These are phyloP conservation scores for Jaltomata sinuosa DNA, from an alignment of 257 asterid species.

Conservation along the genomic window DNA sequence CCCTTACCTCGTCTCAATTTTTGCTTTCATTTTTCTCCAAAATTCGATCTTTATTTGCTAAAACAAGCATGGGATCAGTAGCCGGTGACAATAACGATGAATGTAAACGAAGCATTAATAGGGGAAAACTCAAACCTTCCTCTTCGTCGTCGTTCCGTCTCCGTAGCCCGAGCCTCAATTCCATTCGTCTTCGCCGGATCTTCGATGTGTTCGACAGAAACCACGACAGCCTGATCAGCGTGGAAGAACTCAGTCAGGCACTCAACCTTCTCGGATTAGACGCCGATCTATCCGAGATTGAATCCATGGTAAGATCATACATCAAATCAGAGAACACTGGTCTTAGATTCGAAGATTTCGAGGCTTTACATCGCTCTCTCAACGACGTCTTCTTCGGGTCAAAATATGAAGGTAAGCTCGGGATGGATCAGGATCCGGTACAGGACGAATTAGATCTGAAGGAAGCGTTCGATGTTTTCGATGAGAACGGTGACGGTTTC, in stretches of 20 bases:
- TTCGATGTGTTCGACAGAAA: conserved; percentile 70
- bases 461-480: conserved; percentile 81
- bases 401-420: neutral
- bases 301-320: conserved; percentile 28
- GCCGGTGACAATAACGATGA: neutral
- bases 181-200: conserved; percentile 66
- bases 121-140: neutral
- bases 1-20: neutral
- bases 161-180: conserved; percentile 62
- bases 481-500: conserved; percentile 68
- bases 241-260: conserved; percentile 58
- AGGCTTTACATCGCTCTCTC: conserved; percentile 45
- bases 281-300: conserved; percentile 29
- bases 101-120: conserved; percentile 1
- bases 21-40: neutral
- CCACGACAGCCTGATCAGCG: conserved; percentile 45
- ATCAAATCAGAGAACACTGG: conserved; percentile 39
- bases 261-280: conserved; percentile 51
- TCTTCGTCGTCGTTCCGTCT: conserved; percentile 41
- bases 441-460: conserved; percentile 48
- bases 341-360: conserved; percentile 48
- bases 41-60: too few relatives aligned
- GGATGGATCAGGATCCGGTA: neutral
- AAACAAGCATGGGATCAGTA: neutral
- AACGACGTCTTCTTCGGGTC: conserved; percentile 29